Evolutionary conservation across 2,329 filamentous ascomycete genomes (phyloP), one percentile per base, ranked within the genome.

Genomic region (Boeremia exigua): DNA sequence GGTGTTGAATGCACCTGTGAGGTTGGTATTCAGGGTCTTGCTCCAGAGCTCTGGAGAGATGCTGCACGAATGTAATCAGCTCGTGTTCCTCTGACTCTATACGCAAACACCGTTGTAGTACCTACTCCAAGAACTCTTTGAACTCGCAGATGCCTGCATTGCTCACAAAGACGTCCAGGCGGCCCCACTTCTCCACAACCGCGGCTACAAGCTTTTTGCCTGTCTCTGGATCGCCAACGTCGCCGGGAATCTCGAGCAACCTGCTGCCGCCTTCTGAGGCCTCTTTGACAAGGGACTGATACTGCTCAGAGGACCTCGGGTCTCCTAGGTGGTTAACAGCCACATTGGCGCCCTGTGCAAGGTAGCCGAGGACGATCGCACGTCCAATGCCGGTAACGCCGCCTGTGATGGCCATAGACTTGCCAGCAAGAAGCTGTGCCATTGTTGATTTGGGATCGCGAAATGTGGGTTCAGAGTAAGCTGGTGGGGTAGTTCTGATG

Each of bases 81-180:
- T 28, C 4, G 4, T 38, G 14, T 8, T 15, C 12, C 12, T 27
- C 11, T 6, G 19, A 6, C n/a, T 9, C 10, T 11, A 8, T 6
- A 29, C n/a, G 23, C 11, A 25, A 7, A 15, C 14, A 17, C 6
- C 5, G 3, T 10, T 30, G 37, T 37, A 3, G 37, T 19, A 71
- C 79, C 62, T 66, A 87, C 84, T 88, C 86, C 23, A 97, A 78
- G 70, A 97, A 96, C 63, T 96, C 90, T 55, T 89, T 88, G 76
- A 97, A 97, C 61, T 90, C 84, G 80, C 92, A 96, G 56, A 96
- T 84, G 6, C 92, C 92, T 4, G 92, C 92, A 78, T 96, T 96
- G 74, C 87, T 91, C 27, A 96, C 89, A 75, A 94, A 94, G 6
- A 96, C 80, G 75, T 83, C 79, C 34, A 83, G 54, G 33, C 78